These are phyloP conservation scores for Thalassiosira hispida DNA, from an alignment of 352 stramenopile genomes.

Conservation along the genomic window DNA sequence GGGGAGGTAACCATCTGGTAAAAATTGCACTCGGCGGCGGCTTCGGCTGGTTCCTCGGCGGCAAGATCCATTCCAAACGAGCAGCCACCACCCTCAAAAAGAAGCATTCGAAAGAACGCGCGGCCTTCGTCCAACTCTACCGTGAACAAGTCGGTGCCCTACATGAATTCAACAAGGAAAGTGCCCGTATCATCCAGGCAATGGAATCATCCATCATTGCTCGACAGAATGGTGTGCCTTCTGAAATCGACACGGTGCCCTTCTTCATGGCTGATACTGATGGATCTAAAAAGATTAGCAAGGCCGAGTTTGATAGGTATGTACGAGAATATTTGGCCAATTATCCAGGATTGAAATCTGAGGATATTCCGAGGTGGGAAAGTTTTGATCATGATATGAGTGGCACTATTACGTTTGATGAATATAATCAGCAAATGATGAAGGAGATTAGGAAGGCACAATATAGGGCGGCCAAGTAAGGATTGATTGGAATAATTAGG, in stretches of 20 bases:
- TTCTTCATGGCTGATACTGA: slow-evolving; percentile 66
- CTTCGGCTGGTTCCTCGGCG: slow-evolving; percentile 56
- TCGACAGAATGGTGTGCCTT: slow-evolving; percentile 49
- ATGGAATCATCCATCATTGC: slow-evolving; percentile 59
- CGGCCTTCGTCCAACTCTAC: slow-evolving; percentile 66
- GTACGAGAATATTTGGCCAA: slow-evolving; percentile 61
- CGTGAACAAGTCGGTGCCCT: slow-evolving; percentile 63
- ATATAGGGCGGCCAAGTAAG: slow-evolving; percentile 58
- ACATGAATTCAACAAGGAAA: slow-evolving; percentile 68
- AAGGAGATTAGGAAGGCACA: slow-evolving; percentile 63
- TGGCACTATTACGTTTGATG: slow-evolving; percentile 59
- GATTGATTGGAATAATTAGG: not conserved
- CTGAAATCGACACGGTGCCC: slow-evolving; percentile 57
- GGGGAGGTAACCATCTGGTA: slow-evolving; percentile 32
- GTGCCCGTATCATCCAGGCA: slow-evolving; percentile 51
- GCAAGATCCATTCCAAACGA: slow-evolving; percentile 57
- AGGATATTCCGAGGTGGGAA: slow-evolving; percentile 59
- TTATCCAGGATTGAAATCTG: slow-evolving; percentile 50
- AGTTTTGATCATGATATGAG: slow-evolving; percentile 63
- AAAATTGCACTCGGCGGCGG: slow-evolving; percentile 35
- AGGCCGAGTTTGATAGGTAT: slow-evolving; percentile 60
- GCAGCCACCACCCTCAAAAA: slow-evolving; percentile 64
- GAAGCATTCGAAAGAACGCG: slow-evolving; percentile 64
- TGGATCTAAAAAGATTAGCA: slow-evolving; percentile 60
- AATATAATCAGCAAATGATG: slow-evolving; percentile 65